Evolutionary conservation across 345 rosid genomes (phyloP).

Genomic region (Eucalyptus grandis): DNA sequence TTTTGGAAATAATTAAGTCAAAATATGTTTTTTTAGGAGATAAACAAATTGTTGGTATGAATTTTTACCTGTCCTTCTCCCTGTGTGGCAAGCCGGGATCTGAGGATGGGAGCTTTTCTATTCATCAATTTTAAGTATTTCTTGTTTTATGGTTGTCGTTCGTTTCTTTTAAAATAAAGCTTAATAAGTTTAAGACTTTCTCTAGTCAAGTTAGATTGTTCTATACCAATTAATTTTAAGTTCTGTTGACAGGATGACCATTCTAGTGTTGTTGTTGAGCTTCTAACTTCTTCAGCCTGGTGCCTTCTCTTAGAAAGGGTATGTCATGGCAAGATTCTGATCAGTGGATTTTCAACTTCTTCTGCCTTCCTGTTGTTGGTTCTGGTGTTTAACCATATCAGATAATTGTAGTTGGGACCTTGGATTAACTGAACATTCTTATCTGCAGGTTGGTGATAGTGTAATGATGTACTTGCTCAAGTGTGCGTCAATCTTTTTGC

Average conservation of each 20-base stretch:
- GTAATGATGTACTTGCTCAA: conserved; percentile 57
- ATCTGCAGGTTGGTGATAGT: conserved; percentile 51
- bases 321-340: not conserved
- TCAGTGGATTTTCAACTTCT: not conserved
- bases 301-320: conserved; percentile 62
- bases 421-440: not conserved
- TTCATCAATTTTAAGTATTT: not conserved
- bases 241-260: conserved; percentile 22
- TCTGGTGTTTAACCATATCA: not conserved
- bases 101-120: not conserved
- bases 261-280: conserved; percentile 39
- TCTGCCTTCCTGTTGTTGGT: not conserved
- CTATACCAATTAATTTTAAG: not conserved
- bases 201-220: not conserved
- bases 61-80: not conserved
- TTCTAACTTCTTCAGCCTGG: conserved; percentile 54
- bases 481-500: conserved; percentile 49
- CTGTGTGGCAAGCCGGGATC: not conserved
- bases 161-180: not conserved
- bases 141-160: not conserved
- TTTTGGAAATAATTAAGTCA: not conserved
- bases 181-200: not conserved
- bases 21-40: not conserved
- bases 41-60: not conserved
- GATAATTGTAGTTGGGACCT: not conserved